phyloP scores from a whole-genome alignment of 345 rosid genomes.

The Geranium rotundifolium region DNA sequence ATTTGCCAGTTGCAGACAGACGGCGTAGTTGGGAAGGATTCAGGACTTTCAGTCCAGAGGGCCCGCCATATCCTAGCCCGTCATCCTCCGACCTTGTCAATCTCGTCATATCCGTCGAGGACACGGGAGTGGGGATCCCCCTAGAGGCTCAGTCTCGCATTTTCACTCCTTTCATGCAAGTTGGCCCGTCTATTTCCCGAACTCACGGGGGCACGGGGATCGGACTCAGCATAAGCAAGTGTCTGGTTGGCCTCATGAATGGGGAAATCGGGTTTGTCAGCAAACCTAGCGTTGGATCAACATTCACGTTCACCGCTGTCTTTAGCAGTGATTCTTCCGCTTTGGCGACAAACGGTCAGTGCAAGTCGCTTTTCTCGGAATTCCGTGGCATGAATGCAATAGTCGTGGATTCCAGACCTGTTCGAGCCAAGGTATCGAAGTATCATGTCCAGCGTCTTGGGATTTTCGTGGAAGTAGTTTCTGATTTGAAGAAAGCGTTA shows the following conservation, averaged over 20 bases:
- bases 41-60: constrained; percentile 42
- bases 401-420: constrained; percentile 64
- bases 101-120: constrained; percentile 84
- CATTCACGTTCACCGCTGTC: constrained; percentile 85
- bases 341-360: constrained; percentile 28
- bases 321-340: constrained; percentile 38
- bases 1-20: constrained; percentile 70
- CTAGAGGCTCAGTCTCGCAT: constrained; percentile 72
- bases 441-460: constrained; percentile 80
- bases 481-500: constrained; percentile 40
- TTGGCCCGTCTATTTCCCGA: constrained; percentile 78
- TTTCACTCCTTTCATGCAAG: constrained; percentile 95
- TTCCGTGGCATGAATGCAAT: constrained; percentile 63
- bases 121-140: constrained; percentile 93
- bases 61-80: constrained; percentile 15
- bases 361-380: constrained; percentile 29
- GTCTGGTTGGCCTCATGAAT: constrained; percentile 77
- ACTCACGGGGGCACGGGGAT: constrained; percentile 93
- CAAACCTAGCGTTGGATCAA: constrained; percentile 67
- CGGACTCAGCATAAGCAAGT: constrained; percentile 95
- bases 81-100: constrained; percentile 36
- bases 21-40: constrained; percentile 61
- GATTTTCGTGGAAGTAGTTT: constrained; percentile 47
- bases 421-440: constrained; percentile 62
- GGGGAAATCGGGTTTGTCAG: constrained; percentile 90